Evolutionary conservation across 352 stramenopile species (phyloP).

Genomic region (Phytopythium cucurbitacearum): DNA sequence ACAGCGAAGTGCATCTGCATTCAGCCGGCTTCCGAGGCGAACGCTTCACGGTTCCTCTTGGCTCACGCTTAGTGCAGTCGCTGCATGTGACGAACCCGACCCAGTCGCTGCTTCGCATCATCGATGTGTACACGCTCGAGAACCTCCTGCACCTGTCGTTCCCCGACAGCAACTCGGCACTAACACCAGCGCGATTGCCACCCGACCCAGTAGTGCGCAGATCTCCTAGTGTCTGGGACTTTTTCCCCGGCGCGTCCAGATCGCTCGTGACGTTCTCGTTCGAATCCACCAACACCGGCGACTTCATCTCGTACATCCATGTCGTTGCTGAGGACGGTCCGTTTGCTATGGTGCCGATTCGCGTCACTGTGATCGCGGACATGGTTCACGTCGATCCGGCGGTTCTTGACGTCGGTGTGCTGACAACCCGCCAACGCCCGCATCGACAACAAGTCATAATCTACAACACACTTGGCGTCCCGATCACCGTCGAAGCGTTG

Average conservation of each 20-base stretch:
- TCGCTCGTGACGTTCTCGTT: slow-evolving; percentile 35
- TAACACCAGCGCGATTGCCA: not conserved
- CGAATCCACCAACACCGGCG: slow-evolving; percentile 11
- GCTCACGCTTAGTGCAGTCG: slow-evolving; percentile 21
- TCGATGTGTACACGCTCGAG: slow-evolving; percentile 42
- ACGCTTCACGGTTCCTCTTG: slow-evolving; percentile 25
- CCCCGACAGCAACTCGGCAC: not conserved
- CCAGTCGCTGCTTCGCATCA: slow-evolving; percentile 33
- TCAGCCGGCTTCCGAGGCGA: slow-evolving; percentile 22
- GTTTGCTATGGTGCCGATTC: slow-evolving; percentile 30
- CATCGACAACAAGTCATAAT: slow-evolving; percentile 27
- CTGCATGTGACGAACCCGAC: slow-evolving; percentile 40
- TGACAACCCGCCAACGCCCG: slow-evolving; percentile 12
- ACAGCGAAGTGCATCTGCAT: slow-evolving; percentile 24
- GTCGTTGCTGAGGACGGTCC: slow-evolving; percentile 11
- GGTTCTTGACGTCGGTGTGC: slow-evolving; percentile 27
- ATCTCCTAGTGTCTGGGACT: slow-evolving; percentile 27
- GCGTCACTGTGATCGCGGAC: slow-evolving; percentile 28
- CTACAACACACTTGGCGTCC: slow-evolving; percentile 31
- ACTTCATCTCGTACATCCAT: slow-evolving; percentile 36
- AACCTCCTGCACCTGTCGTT: slow-evolving; percentile 24
- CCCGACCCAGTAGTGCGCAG: not conserved
- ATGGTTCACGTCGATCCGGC: slow-evolving; percentile 33
- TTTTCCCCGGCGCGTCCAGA: slow-evolving; percentile 25
- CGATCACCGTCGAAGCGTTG: slow-evolving; percentile 35